Percentiles rank a stretch among this genome's conserved stretches.
phyloP scores from a whole-genome alignment of 306 rosid species.

The Lathyrus oleraceus region DNA sequence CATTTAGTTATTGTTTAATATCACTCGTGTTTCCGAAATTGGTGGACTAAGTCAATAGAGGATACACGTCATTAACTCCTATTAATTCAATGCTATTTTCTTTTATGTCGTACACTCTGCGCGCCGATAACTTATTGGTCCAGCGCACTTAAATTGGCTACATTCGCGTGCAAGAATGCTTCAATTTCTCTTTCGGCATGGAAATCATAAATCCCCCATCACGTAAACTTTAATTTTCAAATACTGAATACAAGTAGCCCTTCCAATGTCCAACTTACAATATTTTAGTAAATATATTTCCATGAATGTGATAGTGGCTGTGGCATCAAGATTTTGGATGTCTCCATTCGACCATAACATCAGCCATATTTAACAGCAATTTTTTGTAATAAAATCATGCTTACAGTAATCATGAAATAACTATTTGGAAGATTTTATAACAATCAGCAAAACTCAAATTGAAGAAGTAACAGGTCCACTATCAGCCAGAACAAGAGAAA shows the following conservation, averaged over 20 bases:
- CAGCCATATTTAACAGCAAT: neutral
- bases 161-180: neutral
- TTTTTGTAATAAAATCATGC: neutral
- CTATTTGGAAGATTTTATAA: neutral
- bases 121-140: neutral
- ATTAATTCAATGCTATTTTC: neutral
- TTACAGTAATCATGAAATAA: neutral
- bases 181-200: neutral
- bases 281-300: neutral
- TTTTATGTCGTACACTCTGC: neutral
- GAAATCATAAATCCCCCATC: neutral
- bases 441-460: neutral
- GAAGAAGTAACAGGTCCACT: neutral
- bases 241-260: neutral
- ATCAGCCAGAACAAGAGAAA: neutral
- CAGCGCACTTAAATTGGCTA: neutral
- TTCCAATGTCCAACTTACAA: too few relatives aligned
- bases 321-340: neutral
- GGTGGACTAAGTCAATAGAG: neutral
- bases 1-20: neutral
- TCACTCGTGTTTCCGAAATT: neutral
- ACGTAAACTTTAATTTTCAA: neutral
- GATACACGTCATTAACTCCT: neutral
- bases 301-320: neutral
- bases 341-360: neutral